Percentiles rank a stretch among this genome's conserved stretches.
Conservation (phyloP, 2,329 filamentous ascomycete genomes). For the Metarhizium guizhouense region DNA sequence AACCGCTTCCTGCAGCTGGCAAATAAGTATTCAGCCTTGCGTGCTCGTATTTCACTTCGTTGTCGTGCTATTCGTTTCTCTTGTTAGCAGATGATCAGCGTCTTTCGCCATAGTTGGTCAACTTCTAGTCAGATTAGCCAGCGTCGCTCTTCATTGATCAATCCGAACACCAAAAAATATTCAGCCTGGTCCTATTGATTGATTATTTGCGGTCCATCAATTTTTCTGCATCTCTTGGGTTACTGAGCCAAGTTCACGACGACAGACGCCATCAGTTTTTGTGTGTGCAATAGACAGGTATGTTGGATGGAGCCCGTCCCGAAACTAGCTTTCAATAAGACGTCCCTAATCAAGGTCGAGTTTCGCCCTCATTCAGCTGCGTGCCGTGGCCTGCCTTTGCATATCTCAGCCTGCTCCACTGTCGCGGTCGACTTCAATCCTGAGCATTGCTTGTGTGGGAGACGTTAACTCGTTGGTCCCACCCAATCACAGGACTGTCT, state of each 20-base stretch:
- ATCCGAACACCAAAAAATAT: neutral
- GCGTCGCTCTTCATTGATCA: neutral
- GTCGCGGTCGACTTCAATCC: slow-evolving; percentile 32
- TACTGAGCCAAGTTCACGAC: neutral
- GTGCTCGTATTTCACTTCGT: neutral
- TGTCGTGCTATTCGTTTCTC: neutral
- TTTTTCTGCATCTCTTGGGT: neutral
- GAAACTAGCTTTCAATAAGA: slow-evolving; percentile 9
- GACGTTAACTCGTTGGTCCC: slow-evolving; percentile 59
- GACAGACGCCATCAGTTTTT: neutral
- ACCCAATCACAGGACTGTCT: slow-evolving; percentile 36
- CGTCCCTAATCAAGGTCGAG: slow-evolving; percentile 6
- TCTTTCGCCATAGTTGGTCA: neutral
- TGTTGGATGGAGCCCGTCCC: slow-evolving; percentile 10
- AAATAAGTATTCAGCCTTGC: neutral
- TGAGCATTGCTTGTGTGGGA: slow-evolving; percentile 43
- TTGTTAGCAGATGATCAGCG: neutral
- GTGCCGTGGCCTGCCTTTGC: slow-evolving; percentile 26
- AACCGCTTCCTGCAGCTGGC: neutral
- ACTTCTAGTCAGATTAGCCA: neutral
- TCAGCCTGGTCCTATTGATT: neutral
- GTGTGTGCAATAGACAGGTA: slow-evolving; percentile 15
- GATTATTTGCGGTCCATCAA: neutral
- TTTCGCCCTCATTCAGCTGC: slow-evolving; percentile 20
- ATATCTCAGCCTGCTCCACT: slow-evolving; percentile 29